Base-by-base conservation (phyloP, 345 rosid genomes). In the Eucalyptus tenuipes region DNA sequence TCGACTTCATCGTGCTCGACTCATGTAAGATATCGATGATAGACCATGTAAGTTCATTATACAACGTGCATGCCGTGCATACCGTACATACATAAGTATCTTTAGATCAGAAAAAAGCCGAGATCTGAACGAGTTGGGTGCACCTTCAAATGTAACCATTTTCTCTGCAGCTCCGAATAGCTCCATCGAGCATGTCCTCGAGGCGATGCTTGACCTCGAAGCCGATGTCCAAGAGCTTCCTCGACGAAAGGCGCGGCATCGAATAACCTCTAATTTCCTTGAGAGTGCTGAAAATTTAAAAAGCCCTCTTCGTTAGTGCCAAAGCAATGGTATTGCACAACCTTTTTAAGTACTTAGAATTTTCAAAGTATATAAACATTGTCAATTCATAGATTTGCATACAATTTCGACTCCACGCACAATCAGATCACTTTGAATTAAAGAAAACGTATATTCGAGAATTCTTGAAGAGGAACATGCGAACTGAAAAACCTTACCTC, bases 201-300 rank as follows among this genome's bases (percentile, higher is more conserved):
- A 3, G 7, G 68, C 33, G 7, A 64, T 91, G 55, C 85, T 89
- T 91, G 85, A 48, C 91, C 55, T 82, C 20, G 90, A 88, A 91
- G 29, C 95, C 94, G 22, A 86, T 18, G 55, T 89, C 93, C 87
- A 89, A 14, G 27, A 94, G 88, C 80, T 94, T 93, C 91, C 24
- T 18, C 0, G 47, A 75, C 3, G 47, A 75, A 71, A 75, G 82
- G 82, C 82, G 27, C 8, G 47, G 47, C 47, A 37, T 68, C 13
- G 24, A 4, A 20, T 20, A 16, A 25, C 92, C 93, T 87, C 88
- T 13, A 10, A 91, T 71, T 75, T 89, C 91, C 89, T 88, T 85
- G 16, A 91, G 68, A 40, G 66, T 57, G 14, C 93, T 94, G 88
- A 49, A 75, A 85, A 8, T 31, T 12, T 7, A 15, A n/a, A 8